Conservation (phyloP, 208 protist genomes). For the Acanthamoeba divionensis region DNA sequence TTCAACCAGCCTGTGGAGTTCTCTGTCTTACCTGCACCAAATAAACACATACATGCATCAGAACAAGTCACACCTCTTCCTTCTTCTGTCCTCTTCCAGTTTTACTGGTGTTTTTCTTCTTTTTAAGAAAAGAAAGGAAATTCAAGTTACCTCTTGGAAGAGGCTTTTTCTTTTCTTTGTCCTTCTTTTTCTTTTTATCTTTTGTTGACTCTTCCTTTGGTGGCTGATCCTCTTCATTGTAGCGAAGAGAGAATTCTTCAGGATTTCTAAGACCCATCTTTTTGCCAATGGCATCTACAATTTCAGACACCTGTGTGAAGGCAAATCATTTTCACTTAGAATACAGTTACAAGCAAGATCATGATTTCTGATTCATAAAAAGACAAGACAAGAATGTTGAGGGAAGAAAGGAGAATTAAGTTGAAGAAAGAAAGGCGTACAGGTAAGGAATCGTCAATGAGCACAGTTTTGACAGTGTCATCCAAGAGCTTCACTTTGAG, state of each 20-base stretch:
- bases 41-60: not conserved
- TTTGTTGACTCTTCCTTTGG: not conserved
- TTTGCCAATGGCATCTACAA: slow-evolving; percentile 35
- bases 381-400: no score
- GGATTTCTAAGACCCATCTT: slow-evolving; percentile 54
- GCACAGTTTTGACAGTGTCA: slow-evolving; percentile 42
- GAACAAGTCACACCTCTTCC: not conserved
- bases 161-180: no score
- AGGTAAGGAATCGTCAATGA: slow-evolving; percentile 34
- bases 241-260: slow-evolving; percentile 34
- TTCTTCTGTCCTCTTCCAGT: no score
- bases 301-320: slow-evolving; percentile 1
- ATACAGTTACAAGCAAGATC: no score
- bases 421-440: not conserved
- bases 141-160: no score
- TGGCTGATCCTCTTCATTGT: slow-evolving; percentile 48
- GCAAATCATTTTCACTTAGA: no score
- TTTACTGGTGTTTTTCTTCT: no score
- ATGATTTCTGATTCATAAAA: no score
- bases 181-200: slow-evolving; percentile 48
- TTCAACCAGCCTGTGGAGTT: slow-evolving; percentile 71
- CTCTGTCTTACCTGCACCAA: slow-evolving; percentile 18
- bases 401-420: no score
- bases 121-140: no score
- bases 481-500: slow-evolving; percentile 70